phyloP scores from a whole-genome alignment of 768 basidiomycete genomes.

The Russula abietina region DNA sequence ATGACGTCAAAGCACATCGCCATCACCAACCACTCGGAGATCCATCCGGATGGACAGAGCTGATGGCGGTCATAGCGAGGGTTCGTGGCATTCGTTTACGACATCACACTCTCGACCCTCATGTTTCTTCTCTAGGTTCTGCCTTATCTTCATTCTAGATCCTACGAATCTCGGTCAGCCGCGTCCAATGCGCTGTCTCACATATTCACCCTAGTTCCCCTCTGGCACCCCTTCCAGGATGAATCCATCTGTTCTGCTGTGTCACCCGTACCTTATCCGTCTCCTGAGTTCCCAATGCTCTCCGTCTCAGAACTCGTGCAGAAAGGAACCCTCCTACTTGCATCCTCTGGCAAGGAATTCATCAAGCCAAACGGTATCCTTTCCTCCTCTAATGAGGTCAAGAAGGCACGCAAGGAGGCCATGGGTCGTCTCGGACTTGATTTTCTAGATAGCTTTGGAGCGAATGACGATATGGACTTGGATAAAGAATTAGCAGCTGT shows the following conservation, averaged over 20 bases:
- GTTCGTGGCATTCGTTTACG: slow-evolving; percentile 44
- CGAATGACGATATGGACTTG: slow-evolving; percentile 73
- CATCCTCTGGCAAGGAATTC: slow-evolving; percentile 93
- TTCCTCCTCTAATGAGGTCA: slow-evolving; percentile 71
- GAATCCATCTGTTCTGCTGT: slow-evolving; percentile 29
- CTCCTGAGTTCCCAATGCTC: slow-evolving; percentile 65
- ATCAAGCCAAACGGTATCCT: slow-evolving; percentile 64
- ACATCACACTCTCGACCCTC: not conserved
- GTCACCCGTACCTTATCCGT: slow-evolving; percentile 29
- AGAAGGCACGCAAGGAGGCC: slow-evolving; percentile 81
- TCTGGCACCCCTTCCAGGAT: slow-evolving; percentile 56
- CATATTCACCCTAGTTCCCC: slow-evolving; percentile 77
- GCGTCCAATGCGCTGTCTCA: slow-evolving; percentile 85
- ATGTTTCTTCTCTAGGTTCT: slow-evolving; percentile 52
- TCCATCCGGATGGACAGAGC: slow-evolving; percentile 80
- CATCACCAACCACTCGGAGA: slow-evolving; percentile 56
- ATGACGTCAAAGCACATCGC: slow-evolving; percentile 62
- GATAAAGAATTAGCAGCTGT: slow-evolving; percentile 73
- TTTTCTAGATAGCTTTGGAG: slow-evolving; percentile 69
- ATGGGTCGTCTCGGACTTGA: slow-evolving; percentile 85
- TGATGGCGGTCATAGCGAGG: slow-evolving; percentile 85
- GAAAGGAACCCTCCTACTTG: slow-evolving; percentile 74
- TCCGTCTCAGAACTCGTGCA: slow-evolving; percentile 70
- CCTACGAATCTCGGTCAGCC: slow-evolving; percentile 86
- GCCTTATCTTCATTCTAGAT: slow-evolving; percentile 85